Percentiles rank a stretch among this genome's conserved stretches.
Conservation (phyloP, 768 basidiomycete species). For the Panaeolus cyanescens region DNA sequence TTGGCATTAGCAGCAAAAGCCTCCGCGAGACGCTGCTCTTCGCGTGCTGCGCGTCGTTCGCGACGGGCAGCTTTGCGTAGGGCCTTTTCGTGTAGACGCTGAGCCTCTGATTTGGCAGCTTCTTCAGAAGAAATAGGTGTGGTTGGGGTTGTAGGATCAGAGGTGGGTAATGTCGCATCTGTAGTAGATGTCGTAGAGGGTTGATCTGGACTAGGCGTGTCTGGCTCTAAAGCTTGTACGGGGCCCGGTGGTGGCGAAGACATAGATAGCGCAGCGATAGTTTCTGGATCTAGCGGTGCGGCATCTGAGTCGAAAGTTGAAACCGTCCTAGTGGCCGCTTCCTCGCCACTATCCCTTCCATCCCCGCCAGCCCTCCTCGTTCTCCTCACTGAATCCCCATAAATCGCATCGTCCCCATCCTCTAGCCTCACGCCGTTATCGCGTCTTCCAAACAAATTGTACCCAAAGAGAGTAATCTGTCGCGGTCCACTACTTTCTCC, state of each 20-base stretch:
- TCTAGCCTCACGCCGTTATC: constrained; percentile 57
- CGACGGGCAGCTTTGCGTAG: constrained; percentile 39
- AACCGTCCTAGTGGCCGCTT: constrained; percentile 19
- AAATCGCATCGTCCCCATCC: constrained; percentile 42
- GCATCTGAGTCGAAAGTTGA: constrained; percentile 69
- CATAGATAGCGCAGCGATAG: constrained; percentile 51
- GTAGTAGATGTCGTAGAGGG: neutral
- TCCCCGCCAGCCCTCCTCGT: constrained; percentile 3
- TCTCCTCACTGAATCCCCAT: constrained; percentile 7
- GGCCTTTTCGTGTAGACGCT: constrained; percentile 45
- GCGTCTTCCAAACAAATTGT: constrained; percentile 58
- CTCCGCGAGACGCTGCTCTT: constrained; percentile 41
- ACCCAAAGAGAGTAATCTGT: constrained; percentile 63
- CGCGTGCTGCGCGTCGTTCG: constrained; percentile 46
- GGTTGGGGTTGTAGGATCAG: constrained; percentile 29
- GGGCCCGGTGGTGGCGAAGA: neutral
- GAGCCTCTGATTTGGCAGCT: constrained; percentile 41
- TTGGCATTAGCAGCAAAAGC: constrained; percentile 27
- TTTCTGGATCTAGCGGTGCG: constrained; percentile 58
- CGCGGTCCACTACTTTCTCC: neutral
- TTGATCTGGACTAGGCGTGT: neutral
- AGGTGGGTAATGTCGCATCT: constrained; percentile 26
- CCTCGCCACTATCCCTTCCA: constrained; percentile 3
- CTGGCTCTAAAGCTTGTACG: neutral
- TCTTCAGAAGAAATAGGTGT: no score